Evolutionary conservation across 225 moss, liverwort and hornwort genomes (phyloP), one percentile per base, ranked within the genome.

Genomic region (Physcomitrium patens): DNA sequence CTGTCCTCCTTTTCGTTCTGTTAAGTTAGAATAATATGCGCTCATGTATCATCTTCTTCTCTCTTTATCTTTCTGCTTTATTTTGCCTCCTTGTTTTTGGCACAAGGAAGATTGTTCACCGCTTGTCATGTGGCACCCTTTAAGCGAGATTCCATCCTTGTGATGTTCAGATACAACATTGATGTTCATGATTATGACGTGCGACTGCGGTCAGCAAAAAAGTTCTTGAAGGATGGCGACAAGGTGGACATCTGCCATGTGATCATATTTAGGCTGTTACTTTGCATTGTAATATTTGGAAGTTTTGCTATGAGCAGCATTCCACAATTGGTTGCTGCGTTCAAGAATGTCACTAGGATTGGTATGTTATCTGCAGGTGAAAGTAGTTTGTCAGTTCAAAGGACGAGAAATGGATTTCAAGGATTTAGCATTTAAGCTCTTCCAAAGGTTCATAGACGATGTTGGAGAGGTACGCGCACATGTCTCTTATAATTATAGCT

Each of bases 381-480:
- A 99, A 85, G 95, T 99, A 27, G 91, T 99, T 6, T 95, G 94
- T 74, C 99, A 99, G 79, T 99, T 99, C 54, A 99, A 99, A 83
- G 99, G 99, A 55, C 93, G 99, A 63, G 99, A 99, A 82, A 86
- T 99, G 87, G 99, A 99, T 70, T 99, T 99, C 74, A 99, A 94
- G 70, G 99, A 95, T 66, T 85, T 95, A 71, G 99, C 93, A 23
- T 87, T 91, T 50, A 95, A 95, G 77, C 81, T 99, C 68, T 99
- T 99, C 68, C 87, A 91, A 63, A 83, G 28, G 60, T 99, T 93
- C 73, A 81, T 87, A 72, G 93, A 95, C 51, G 95, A 95, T 69
- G 77, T 95, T 76, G 94, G 91, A 60, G 83, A 89, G 90, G 96
- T 96, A 78, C 51, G 9, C 28, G 4, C 43, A 5, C 62, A 6